Conservation (phyloP, 1,139 yeast species). For the Pichia norvegensis region DNA sequence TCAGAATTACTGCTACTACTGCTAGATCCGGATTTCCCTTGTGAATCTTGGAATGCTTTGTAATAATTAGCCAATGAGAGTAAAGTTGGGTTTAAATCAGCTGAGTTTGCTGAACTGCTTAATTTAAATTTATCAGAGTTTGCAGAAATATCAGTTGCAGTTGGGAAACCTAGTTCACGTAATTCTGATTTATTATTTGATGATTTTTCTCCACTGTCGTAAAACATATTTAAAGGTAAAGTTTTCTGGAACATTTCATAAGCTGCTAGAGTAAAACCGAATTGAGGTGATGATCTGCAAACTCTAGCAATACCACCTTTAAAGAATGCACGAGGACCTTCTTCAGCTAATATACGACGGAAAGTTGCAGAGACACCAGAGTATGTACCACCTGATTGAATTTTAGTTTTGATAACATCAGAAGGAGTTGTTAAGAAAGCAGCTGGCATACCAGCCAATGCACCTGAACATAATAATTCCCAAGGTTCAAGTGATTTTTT, state of each 20-base stretch:
- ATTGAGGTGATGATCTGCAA: constrained; percentile 92
- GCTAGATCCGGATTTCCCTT: background rate
- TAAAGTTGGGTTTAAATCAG: constrained; percentile 26
- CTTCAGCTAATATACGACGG: constrained; percentile 58
- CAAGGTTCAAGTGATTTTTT: constrained; percentile 59
- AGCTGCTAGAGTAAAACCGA: constrained; percentile 94
- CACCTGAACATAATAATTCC: constrained; percentile 85
- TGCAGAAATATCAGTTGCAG: constrained; percentile 14
- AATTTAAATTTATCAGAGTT: constrained; percentile 25
- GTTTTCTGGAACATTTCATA: constrained; percentile 73
- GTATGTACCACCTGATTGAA: constrained; percentile 80
- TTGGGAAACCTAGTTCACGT: constrained; percentile 3
- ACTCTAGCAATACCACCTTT: constrained; percentile 97
- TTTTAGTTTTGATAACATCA: constrained; percentile 91
- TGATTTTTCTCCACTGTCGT: constrained; percentile 22
- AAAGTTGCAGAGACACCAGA: constrained; percentile 74
- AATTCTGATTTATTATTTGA: background rate
- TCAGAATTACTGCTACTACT: background rate
- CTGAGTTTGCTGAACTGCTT: constrained; percentile 20
- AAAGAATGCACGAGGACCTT: constrained; percentile 66
- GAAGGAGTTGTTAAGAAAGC: constrained; percentile 95
- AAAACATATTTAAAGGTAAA: constrained; percentile 40
- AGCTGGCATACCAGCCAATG: constrained; percentile 96
- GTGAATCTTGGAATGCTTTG: constrained; percentile 4
- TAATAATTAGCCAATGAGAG: constrained; percentile 15